These are phyloP conservation scores for Penicillium tannophilum DNA, from an alignment of 495 filamentous ascomycete species.

Conservation along the genomic window DNA sequence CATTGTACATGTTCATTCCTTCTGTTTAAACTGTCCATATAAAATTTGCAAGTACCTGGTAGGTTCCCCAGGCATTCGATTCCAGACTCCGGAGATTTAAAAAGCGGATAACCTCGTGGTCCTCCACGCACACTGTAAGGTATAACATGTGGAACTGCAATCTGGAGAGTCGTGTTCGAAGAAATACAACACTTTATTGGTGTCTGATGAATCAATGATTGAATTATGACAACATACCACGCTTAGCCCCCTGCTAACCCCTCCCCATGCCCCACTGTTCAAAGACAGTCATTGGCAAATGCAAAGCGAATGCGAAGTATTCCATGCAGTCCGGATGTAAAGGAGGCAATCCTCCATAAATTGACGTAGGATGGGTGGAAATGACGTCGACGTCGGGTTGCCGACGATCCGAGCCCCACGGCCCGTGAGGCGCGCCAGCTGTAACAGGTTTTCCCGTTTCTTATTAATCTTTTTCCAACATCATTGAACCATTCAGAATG, in stretches of 20 bases:
- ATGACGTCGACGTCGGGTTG: constrained; percentile 16
- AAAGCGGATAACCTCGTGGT: constrained; percentile 1
- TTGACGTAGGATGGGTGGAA: constrained; percentile 12
- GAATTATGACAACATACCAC: constrained; percentile 8
- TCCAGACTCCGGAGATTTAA: not conserved
- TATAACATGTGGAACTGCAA: not conserved
- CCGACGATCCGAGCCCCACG: constrained; percentile 12
- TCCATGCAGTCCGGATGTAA: not conserved
- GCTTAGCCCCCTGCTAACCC: not conserved
- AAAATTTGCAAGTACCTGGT: not conserved
- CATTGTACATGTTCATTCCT: not conserved
- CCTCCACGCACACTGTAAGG: not conserved
- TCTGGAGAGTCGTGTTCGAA: not conserved
- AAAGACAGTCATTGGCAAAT: not conserved
- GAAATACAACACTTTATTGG: not conserved
- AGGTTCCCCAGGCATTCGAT: not conserved
- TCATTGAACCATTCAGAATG: not conserved
- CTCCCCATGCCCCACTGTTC: not conserved
- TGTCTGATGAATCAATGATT: not conserved
- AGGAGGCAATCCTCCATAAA: constrained; percentile 8
- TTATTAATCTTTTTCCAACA: not conserved
- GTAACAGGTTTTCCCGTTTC: constrained; percentile 17
- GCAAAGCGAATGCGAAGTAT: not conserved
- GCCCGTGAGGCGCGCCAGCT: not conserved
- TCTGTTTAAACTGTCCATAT: too few relatives aligned